Base-by-base conservation (phyloP, 768 basidiomycete species). In the Multifurca ochricompacta region DNA sequence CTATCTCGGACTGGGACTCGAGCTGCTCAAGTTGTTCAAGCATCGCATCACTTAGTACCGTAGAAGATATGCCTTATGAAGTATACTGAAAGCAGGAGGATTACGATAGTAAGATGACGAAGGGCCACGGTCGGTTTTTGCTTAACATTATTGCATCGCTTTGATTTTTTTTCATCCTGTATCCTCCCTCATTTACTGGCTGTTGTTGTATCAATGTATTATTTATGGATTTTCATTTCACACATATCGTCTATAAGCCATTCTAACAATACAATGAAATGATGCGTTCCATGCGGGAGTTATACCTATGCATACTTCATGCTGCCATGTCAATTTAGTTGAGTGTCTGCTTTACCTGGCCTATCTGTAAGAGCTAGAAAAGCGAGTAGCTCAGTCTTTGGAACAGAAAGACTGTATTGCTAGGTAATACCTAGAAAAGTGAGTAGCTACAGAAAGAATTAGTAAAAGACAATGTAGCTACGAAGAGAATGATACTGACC, bases 21-120 rank as follows among this genome's bases (percentile, higher is more conserved):
- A 55, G 52, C 36, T 61, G 60, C 32, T 61, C 60, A 9, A 59
- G 53, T 13, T 61, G 60, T 27, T 61, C 60, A 44, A 61, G 60
- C 39, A 59, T 61, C 23, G 58, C 58, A 21, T 61, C 60, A 39
- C 27, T 61, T 27, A 59, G 60, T 32, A 59, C 60, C 2, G 37
- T 61, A 25, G 60, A 61, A 27, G 27, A 58, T 18, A 31, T 27
- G 45, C 45, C 25, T 23, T 49, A 21, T 16, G 49, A 42, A 19
- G 40, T n/a, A 32, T 23, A 40, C 25, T 30, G 36, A 39, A n/a
- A 37, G 44, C 40, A 44, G 42, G 36, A 16, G 21, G 27, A 18
- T n/a, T 10, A 47, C 34, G 43, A 36, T 30, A 23, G 37, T 32
- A 39, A 11, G 36, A 35, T 34, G 44, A 28, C 28, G 31, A 47